A percentile compares a stretch with the other conserved stretches of the same genome.
Evolutionary conservation across 2,329 filamentous ascomycete species (phyloP).

Genomic region (Fusarium sp.): DNA sequence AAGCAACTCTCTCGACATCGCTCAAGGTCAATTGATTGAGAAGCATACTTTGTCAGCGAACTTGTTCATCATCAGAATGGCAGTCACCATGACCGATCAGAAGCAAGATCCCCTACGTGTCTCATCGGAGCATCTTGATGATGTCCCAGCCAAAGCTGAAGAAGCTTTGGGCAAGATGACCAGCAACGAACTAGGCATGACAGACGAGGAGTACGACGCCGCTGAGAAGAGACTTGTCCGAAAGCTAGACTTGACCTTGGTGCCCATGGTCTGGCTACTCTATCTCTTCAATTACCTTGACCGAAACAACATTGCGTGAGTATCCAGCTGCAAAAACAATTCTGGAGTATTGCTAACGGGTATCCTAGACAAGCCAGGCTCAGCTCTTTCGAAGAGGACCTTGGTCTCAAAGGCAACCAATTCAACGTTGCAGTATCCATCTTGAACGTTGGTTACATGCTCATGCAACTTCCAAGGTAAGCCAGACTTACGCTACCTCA

Average conservation of each 20-base stretch:
- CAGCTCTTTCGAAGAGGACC: conserved; percentile 43
- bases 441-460: conserved; percentile 45
- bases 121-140: background rate
- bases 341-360: background rate
- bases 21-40: too few relatives aligned
- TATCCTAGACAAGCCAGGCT: conserved; percentile 44
- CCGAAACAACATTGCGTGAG: conserved; percentile 44
- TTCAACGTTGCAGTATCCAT: conserved; percentile 49
- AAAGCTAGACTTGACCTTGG: conserved; percentile 46
- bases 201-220: background rate
- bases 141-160: background rate
- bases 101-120: background rate
- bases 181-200: background rate
- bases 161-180: background rate
- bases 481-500: too few relatives aligned
- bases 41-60: too few relatives aligned
- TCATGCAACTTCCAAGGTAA: conserved; percentile 23
- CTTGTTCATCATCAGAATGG: background rate
- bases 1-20: too few relatives aligned
- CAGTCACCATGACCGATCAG: background rate
- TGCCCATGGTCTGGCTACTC: conserved; percentile 45
- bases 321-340: background rate
- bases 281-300: conserved; percentile 48
- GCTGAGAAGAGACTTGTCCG: conserved; percentile 41
- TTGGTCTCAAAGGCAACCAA: conserved; percentile 43